These are phyloP conservation scores for Rhodotorula sp. DNA, from an alignment of 1,284 basidiomycete species.

Conservation along the genomic window DNA sequence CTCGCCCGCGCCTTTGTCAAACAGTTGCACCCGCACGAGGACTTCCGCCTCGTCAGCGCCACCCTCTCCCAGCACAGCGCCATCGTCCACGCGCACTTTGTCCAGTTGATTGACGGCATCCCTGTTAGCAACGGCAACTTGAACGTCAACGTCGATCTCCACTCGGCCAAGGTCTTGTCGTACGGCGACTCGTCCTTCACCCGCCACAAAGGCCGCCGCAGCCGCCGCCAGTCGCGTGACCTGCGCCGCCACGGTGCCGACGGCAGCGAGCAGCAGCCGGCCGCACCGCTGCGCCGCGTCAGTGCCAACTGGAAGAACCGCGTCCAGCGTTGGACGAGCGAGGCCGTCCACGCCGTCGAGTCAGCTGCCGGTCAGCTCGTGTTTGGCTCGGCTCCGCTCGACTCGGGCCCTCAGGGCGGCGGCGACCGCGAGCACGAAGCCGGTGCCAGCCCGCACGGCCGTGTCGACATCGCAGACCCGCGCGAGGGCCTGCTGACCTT, in stretches of 20 bases:
- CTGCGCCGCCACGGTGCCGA: background rate
- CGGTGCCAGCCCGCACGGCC: too few species aligned
- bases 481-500: slow-evolving; percentile 37
- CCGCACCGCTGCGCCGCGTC: background rate
- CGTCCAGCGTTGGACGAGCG: slow-evolving; percentile 29
- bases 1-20: slow-evolving; percentile 21
- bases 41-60: slow-evolving; percentile 38
- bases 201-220: slow-evolving; percentile 15
- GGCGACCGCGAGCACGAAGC: background rate
- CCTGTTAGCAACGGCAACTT: slow-evolving; percentile 79
- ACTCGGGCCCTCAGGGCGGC: slow-evolving; percentile 20
- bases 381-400: slow-evolving; percentile 19
- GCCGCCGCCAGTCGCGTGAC: background rate
- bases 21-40: slow-evolving; percentile 31
- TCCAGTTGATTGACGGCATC: slow-evolving; percentile 76
- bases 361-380: slow-evolving; percentile 20
- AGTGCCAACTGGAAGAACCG: slow-evolving; percentile 21
- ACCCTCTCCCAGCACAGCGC: slow-evolving; percentile 39
- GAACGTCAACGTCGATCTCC: slow-evolving; percentile 63
- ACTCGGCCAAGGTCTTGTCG: slow-evolving; percentile 41
- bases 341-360: slow-evolving; percentile 10
- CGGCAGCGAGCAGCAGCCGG: background rate
- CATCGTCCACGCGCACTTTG: slow-evolving; percentile 42
- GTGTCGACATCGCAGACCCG: slow-evolving; percentile 20
- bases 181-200: slow-evolving; percentile 39